Evolutionary conservation across 1,284 basidiomycete genomes (phyloP).

Genomic region (Pisolithus thermaeus): DNA sequence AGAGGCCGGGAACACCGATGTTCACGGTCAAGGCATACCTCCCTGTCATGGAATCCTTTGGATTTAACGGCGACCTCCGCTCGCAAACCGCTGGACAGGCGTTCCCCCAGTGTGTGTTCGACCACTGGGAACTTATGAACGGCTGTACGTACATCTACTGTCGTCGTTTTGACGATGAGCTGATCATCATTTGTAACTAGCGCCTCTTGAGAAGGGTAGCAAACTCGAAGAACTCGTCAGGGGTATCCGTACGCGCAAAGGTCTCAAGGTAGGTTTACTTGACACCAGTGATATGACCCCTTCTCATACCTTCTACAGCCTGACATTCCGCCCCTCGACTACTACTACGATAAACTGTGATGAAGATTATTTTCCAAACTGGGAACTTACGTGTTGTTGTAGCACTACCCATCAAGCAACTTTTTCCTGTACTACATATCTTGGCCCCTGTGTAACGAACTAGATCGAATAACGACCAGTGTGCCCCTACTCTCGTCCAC

Average conservation of each 20-base stretch:
- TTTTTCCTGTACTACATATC: slow-evolving; percentile 3
- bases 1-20: slow-evolving; percentile 97
- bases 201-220: slow-evolving; percentile 78
- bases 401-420: slow-evolving; percentile 6
- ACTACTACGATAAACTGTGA: slow-evolving; percentile 88
- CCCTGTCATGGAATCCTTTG: slow-evolving; percentile 96
- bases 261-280: slow-evolving; percentile 66
- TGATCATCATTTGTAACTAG: slow-evolving; percentile 30
- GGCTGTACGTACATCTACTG: slow-evolving; percentile 51
- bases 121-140: slow-evolving; percentile 85
- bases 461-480: background rate
- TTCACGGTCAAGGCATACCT: slow-evolving; percentile 99
- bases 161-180: slow-evolving; percentile 12
- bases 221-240: slow-evolving; percentile 87
- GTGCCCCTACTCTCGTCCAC: too few species aligned
- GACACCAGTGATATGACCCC: background rate
- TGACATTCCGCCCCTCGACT: slow-evolving; percentile 81
- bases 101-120: slow-evolving; percentile 96
- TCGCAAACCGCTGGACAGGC: slow-evolving; percentile 94
- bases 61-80: slow-evolving; percentile 97
- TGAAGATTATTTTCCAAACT: slow-evolving; percentile 1
- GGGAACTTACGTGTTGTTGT: slow-evolving; percentile 15
- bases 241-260: slow-evolving; percentile 85
- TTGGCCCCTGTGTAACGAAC: slow-evolving; percentile 1
- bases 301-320: slow-evolving; percentile 40